These are phyloP conservation scores for Aureobasidium vineae DNA, from an alignment of 2,329 filamentous ascomycete species.

Conservation along the genomic window DNA sequence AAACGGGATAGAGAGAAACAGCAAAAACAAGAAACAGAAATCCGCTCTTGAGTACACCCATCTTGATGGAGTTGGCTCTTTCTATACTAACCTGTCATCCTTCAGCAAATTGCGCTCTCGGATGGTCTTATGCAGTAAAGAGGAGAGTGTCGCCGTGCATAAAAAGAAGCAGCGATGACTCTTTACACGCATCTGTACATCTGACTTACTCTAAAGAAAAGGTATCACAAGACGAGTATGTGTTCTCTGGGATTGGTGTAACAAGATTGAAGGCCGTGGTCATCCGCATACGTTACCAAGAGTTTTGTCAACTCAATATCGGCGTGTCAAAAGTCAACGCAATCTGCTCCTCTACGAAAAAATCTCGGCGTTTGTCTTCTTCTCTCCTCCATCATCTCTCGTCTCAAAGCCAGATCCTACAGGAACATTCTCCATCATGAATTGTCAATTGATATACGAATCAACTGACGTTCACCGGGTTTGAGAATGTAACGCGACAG, in stretches of 20 bases:
- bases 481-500: too few species aligned
- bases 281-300: constrained; percentile 2
- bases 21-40: constrained; percentile 48
- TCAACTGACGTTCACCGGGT: too few species aligned
- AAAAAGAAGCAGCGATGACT: not conserved
- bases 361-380: not conserved
- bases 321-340: constrained; percentile 1
- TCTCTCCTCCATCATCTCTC: not conserved
- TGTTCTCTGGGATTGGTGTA: not conserved
- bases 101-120: constrained; percentile 10
- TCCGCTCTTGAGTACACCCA: constrained; percentile 34
- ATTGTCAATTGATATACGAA: too few species aligned
- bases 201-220: not conserved
- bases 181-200: not conserved
- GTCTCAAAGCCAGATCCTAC: too few species aligned
- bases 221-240: not conserved
- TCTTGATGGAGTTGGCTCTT: not conserved
- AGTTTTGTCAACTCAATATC: not conserved
- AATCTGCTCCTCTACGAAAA: not conserved
- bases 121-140: not conserved
- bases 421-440: too few species aligned
- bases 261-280: not conserved
- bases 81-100: constrained; percentile 5
- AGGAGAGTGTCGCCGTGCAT: not conserved
- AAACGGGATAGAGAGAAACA: constrained; percentile 63